Conservation (phyloP, 108 stramenopile species). For the Skeletonema menzelii region DNA sequence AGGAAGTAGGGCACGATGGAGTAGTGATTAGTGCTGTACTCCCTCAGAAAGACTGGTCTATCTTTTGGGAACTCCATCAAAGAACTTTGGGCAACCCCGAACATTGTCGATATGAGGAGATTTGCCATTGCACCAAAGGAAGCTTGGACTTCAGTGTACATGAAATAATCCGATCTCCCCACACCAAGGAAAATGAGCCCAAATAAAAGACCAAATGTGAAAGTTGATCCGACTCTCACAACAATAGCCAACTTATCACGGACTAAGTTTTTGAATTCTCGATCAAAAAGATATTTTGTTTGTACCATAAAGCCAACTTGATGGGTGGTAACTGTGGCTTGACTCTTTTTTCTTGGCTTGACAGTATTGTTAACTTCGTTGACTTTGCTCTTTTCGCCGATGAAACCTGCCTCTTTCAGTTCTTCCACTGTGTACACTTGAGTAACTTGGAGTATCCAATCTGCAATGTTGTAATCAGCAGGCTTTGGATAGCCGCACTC, state of each 20-base stretch:
- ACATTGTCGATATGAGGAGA: slow-evolving; percentile 71
- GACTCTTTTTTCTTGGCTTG: slow-evolving; percentile 1
- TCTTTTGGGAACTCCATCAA: slow-evolving; percentile 79
- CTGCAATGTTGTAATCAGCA: slow-evolving; percentile 1
- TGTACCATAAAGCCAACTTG: slow-evolving; percentile 51
- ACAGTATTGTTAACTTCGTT: slow-evolving; percentile 26
- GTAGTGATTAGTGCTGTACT: slow-evolving; percentile 88
- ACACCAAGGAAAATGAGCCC: slow-evolving; percentile 70
- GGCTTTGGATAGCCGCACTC: neutral
- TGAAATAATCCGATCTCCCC: slow-evolving; percentile 32
- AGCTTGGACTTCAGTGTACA: slow-evolving; percentile 20
- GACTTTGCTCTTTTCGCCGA: slow-evolving; percentile 30
- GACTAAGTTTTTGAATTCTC: slow-evolving; percentile 52
- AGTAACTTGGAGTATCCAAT: slow-evolving; percentile 41
- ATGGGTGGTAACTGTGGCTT: neutral
- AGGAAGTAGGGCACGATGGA: slow-evolving; percentile 65
- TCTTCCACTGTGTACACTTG: slow-evolving; percentile 44
- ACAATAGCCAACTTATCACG: slow-evolving; percentile 59
- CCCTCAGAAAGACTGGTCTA: slow-evolving; percentile 85
- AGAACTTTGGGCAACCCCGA: slow-evolving; percentile 76
- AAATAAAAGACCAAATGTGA: slow-evolving; percentile 54
- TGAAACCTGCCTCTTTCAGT: slow-evolving; percentile 52
- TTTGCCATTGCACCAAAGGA: slow-evolving; percentile 67
- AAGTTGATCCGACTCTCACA: slow-evolving; percentile 48
- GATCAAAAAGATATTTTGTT: slow-evolving; percentile 43